Evolutionary conservation across 1,284 basidiomycete genomes (phyloP), one percentile per base, ranked within the genome.

Genomic region (Coniferiporia sulphurascens): DNA sequence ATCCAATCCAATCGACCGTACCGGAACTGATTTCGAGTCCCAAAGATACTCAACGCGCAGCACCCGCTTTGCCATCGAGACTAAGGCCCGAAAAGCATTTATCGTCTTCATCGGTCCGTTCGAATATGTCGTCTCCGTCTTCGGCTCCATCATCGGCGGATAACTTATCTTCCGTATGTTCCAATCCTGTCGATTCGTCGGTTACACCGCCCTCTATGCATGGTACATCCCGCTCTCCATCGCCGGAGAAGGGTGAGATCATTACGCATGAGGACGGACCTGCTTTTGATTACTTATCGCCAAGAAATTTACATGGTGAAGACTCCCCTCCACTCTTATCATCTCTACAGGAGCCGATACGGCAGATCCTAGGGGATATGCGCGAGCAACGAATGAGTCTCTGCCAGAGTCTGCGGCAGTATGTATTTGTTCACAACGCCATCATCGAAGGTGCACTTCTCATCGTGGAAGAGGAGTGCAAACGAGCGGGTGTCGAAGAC

Each of bases 351-450:
- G 86, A 91, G 60, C 93, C 93, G 3, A 82, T 95, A 44, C 81
- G 81, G 67, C 79, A 85, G 58, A 82, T 95, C 2, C 75, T 95
- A 32, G 89, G 91, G 70, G 91, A 93, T 67, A 93, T 95, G 89
- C 81, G 93, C 52, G 86, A 93, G 69, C 93, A 95, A 73, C 77
- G 93, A 53, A 95, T 95, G 93, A 93, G 90, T 67, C 72, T 95
- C 60, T 93, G 92, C 66, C 93, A 94, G 76, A 93, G 87, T 68
- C 73, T 95, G 67, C 77, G 93, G 61, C 93, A 95, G 74, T 95
- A 93, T 68, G 85, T 95, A 21, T 95, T 95, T 70, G 89, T 93
- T 32, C 91, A 95, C 69, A 85, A 87, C 36, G 91, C 88, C 15
- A 82, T 95, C 62, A 84, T 95, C 57, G 87, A 92, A 69, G 88